These are phyloP conservation scores for Kwoniella sp. DNA, from an alignment of 768 basidiomycete species.

Conservation along the genomic window DNA sequence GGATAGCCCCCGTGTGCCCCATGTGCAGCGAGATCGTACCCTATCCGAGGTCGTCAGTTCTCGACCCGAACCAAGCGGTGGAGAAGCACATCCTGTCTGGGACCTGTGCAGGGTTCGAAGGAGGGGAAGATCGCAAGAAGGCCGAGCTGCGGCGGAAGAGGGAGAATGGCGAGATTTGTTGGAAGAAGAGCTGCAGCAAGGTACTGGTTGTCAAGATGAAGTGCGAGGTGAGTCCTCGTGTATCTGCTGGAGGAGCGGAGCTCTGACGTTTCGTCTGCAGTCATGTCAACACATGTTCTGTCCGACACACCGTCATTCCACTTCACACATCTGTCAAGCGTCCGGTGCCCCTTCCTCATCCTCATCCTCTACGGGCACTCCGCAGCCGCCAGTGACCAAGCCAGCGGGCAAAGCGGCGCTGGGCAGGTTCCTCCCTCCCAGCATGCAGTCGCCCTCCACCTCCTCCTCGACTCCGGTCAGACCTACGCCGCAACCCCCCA, in stretches of 20 bases:
- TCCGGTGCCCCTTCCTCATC: constrained; percentile 16
- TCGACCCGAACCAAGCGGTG: constrained; percentile 42
- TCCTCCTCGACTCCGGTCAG: background rate
- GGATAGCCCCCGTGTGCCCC: constrained; percentile 46
- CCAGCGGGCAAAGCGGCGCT: constrained; percentile 20
- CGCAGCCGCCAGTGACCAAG: constrained; percentile 12
- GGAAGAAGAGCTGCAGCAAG: constrained; percentile 42
- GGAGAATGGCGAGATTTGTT: constrained; percentile 46
- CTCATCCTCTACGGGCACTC: constrained; percentile 13
- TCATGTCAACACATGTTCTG: constrained; percentile 41
- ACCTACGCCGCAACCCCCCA: constrained; percentile 8
- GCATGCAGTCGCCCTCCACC: constrained; percentile 9
- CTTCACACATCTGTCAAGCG: constrained; percentile 37
- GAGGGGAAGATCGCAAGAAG: constrained; percentile 36
- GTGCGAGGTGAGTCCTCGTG: constrained; percentile 41
- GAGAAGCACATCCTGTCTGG: constrained; percentile 38
- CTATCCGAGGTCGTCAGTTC: constrained; percentile 12
- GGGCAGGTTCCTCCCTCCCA: constrained; percentile 15
- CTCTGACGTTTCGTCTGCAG: no score
- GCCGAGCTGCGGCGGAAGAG: constrained; percentile 41
- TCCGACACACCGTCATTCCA: constrained; percentile 45
- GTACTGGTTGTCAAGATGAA: constrained; percentile 44
- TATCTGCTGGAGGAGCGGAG: no score
- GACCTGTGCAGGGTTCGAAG: constrained; percentile 34
- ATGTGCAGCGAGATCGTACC: constrained; percentile 41